These are phyloP conservation scores for Pueraria montana DNA, from an alignment of 306 rosid genomes.

Conservation along the genomic window DNA sequence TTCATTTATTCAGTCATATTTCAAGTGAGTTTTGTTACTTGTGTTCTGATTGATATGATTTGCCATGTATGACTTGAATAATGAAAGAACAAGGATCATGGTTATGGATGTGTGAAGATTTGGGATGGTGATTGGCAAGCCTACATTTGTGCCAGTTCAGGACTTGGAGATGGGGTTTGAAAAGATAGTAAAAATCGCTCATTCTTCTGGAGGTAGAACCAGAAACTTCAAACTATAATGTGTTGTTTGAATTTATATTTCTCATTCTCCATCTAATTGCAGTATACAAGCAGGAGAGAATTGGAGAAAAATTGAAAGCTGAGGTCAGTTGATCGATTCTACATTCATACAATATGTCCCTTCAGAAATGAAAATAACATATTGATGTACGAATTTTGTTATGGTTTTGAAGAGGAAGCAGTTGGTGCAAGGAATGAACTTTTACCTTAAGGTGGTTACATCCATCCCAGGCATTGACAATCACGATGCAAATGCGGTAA, in stretches of 20 bases:
- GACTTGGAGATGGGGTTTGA: constrained; percentile 97
- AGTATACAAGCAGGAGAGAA: constrained; percentile 84
- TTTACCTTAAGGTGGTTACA: constrained; percentile 76
- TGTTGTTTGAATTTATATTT: constrained; percentile 38
- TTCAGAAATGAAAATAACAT: constrained; percentile 23
- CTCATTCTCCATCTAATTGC: constrained; percentile 45
- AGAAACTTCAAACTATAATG: constrained; percentile 37
- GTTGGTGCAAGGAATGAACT: constrained; percentile 75
- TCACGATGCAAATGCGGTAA: constrained; percentile 93
- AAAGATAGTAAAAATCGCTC: constrained; percentile 89
- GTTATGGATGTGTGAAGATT: constrained; percentile 56
- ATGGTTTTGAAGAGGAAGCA: constrained; percentile 73
- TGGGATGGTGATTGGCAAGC: constrained; percentile 85
- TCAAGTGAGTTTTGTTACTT: constrained; percentile 66
- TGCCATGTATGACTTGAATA: background rate
- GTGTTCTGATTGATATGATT: constrained; percentile 32
- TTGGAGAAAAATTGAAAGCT: constrained; percentile 70
- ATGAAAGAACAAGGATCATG: constrained; percentile 19
- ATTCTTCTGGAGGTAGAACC: constrained; percentile 80
- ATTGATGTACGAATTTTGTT: constrained; percentile 35
- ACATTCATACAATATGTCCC: constrained; percentile 5
- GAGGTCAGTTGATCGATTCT: constrained; percentile 72
- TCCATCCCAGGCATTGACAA: constrained; percentile 80
- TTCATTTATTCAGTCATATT: constrained; percentile 76
- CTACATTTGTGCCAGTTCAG: constrained; percentile 84